A percentile compares a stretch with the other conserved stretches of the same genome.
Conservation (phyloP, 2,329 filamentous ascomycete genomes). For the Diaporthe ampelina region DNA sequence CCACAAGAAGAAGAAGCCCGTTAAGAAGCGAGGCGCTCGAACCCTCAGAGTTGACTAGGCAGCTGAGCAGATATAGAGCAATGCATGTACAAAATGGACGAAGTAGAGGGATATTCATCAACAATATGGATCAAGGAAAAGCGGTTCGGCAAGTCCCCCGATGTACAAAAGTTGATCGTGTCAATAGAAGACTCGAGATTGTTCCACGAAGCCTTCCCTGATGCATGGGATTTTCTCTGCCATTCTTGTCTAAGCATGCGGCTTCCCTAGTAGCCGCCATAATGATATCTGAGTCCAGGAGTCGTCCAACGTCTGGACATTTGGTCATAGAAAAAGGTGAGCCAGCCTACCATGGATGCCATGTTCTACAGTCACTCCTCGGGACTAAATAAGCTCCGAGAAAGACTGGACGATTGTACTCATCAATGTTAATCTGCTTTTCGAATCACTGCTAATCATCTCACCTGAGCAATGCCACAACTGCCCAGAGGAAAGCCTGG, state of each 20-base stretch:
- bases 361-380: neutral
- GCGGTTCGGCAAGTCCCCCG: conserved; percentile 34
- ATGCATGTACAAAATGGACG: conserved; percentile 37
- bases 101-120: conserved; percentile 36
- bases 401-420: neutral
- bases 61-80: conserved; percentile 17
- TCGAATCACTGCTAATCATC: neutral
- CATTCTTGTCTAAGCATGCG: neutral
- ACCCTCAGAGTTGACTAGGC: conserved; percentile 79
- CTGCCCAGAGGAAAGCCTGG: neutral
- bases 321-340: neutral
- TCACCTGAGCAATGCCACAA: neutral
- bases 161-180: conserved; percentile 41
- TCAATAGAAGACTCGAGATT: conserved; percentile 38
- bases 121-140: conserved; percentile 24
- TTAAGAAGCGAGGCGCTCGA: conserved; percentile 80
- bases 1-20: conserved; percentile 85
- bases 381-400: neutral
- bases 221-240: neutral
- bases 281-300: neutral
- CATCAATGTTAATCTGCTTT: neutral
- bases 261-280: neutral
- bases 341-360: neutral
- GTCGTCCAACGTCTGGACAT: neutral
- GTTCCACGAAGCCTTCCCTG: conserved; percentile 11